Evolutionary conservation across 805 yeast genomes (phyloP), one percentile per base, ranked within the genome.

Genomic region (Saccharomycopsis javanensis): DNA sequence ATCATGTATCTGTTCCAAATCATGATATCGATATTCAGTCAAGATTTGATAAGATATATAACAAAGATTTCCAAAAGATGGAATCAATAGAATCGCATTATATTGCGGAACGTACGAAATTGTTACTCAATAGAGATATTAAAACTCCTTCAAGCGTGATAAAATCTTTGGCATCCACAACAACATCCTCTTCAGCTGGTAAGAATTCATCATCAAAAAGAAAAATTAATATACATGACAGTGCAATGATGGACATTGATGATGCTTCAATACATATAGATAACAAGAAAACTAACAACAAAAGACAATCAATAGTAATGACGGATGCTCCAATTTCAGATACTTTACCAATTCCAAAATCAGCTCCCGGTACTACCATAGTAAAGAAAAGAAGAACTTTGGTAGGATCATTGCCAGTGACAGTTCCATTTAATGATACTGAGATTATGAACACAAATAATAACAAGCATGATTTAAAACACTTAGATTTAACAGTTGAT

Each of bases 31-130:
- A 4, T 72, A 78, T 33, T 66, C 72, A 64, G 71, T 20, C 50
- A 16, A 55, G 31, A 37, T 58, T 58, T 35, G 35, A 56, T 13
- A 34, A 27, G 15, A 55, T 73, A 64, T 53, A 69, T 69, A 48
- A 78, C 75, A 52, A 77, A 69, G 57, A 79, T 76, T 23, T 68
- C 73, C 64, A 78, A 48, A 65, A 67, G 38, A 72, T 74, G 76
- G 76, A 72, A 18, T 68, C 73, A 46, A 73, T 73, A 27, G 64
- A 70, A n/a, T 67, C 63, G 25, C 76, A 73, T 54, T 74, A 74
- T 55, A 69, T 76, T 2, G 71, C 70, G 5, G 63, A 62, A 51
- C 61, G 35, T 15, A 48, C 33, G 28, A 48, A 48, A n/a, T 15
- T 20, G 5, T 48, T 48, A 23, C 18, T 28, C 7, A 28, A 48